A percentile compares a stretch with the other conserved stretches of the same genome.
Conservation (phyloP, 371 early-diverging fungal species). For the Mortierella sp. region DNA sequence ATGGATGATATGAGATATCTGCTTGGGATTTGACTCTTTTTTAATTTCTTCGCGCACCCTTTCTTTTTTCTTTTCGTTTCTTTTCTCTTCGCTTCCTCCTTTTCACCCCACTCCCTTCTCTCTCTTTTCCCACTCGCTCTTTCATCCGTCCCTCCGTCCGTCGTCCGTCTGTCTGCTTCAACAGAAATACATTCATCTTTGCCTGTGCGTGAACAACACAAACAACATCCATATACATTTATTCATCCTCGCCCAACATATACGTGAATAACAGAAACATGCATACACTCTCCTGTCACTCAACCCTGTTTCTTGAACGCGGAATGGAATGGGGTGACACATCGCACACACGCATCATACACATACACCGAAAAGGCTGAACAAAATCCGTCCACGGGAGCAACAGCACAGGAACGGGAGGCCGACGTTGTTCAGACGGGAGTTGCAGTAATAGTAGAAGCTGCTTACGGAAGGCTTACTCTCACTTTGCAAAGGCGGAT, state of each 20-base stretch:
- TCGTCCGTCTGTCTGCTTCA: neutral
- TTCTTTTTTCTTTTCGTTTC: neutral
- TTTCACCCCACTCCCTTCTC: neutral
- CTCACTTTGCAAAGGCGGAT: neutral
- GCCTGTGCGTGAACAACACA: neutral
- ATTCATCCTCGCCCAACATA: neutral
- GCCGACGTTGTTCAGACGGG: neutral
- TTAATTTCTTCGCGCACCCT: slow-evolving; percentile 4
- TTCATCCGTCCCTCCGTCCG: neutral
- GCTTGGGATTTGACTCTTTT: neutral
- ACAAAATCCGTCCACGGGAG: neutral
- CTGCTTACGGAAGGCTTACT: neutral
- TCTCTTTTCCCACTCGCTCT: neutral
- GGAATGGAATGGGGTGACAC: neutral
- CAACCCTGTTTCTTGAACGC: neutral
- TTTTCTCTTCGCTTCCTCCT: neutral
- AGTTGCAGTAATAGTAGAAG: neutral
- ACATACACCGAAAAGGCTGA: neutral
- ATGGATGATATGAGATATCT: too few species aligned
- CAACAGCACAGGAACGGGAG: neutral
- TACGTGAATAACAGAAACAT: neutral
- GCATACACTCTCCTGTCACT: too few species aligned
- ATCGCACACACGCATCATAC: neutral
- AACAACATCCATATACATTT: too few species aligned
- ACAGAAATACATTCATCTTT: neutral